Evolutionary conservation across 306 rosid genomes (phyloP), one percentile per base, ranked within the genome.

Genomic region (Cyamopsis tetragonoloba): DNA sequence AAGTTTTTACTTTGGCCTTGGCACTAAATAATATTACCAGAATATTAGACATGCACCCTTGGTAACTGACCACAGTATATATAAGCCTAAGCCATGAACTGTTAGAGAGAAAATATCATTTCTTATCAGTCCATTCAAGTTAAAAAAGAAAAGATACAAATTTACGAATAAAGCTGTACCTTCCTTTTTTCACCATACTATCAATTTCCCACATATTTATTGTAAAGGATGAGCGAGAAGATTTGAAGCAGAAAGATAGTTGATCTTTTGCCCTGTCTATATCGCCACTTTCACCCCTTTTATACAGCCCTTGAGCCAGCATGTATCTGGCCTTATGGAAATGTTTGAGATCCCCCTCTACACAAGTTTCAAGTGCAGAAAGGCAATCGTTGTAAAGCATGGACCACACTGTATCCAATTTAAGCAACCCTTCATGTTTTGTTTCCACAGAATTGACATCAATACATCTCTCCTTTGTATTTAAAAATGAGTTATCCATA

Each of bases 171-270:
- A 38, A 61, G 41, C 31, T 41, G 3, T 84, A 89, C 98, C 98
- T 89, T 88, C 96, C 98, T 65, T 89, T 92, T 77, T 92, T 92
- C 12, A 81, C 82, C 81, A 56, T 80, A 89, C 98, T 92, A 82
- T 92, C 98, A 68, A 92, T 92, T 87, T 92, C 98, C 98, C 98
- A 92, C 98, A 92, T 92, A 73, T 92, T 89, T 82, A 92, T 92
- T 1, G 98, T 92, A 77, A 92, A 92, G 48, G 98, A 86, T 57
- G 98, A 92, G 70, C 98, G 95, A 42, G 96, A 81, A 66, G 98
- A 92, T 66, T 87, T 92, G 84, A 92, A 92, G 92, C 98, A 92
- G 87, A 89, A 92, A 62, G 98, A 92, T 73, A 92, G 87, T 48
- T 92, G 96, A 69, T 92, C 98, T 79, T 86, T 92, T 31, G 98